A percentile compares a stretch with the other conserved stretches of the same genome.
Conservation (phyloP, 495 filamentous ascomycete species). For the Beverwykella pulmonaria region DNA sequence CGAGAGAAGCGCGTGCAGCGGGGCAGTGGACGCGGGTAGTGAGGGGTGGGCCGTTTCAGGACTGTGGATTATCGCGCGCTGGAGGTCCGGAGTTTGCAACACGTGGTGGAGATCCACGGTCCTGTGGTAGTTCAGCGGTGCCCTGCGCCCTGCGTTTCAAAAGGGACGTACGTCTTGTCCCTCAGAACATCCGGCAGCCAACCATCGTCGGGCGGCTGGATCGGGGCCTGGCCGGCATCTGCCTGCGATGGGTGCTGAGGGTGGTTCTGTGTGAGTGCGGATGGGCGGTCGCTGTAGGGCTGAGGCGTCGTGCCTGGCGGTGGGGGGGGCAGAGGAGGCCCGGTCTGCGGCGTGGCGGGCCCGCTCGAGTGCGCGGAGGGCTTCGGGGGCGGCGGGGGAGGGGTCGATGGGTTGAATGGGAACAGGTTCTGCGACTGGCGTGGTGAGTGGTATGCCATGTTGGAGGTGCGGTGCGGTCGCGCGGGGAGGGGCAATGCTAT, state of each 20-base stretch:
- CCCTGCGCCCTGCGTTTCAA: not conserved
- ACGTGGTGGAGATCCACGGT: slow-evolving; percentile 47
- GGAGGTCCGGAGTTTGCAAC: slow-evolving; percentile 43
- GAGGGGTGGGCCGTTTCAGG: slow-evolving; percentile 69
- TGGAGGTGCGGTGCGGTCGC: not conserved
- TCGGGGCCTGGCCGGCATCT: not conserved
- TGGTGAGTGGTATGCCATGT: slow-evolving; percentile 38
- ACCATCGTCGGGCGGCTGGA: slow-evolving; percentile 44
- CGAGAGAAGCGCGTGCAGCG: slow-evolving; percentile 63
- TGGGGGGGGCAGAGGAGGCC: slow-evolving; percentile 48
- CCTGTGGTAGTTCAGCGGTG: slow-evolving; percentile 31
- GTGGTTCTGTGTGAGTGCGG: slow-evolving; percentile 17
- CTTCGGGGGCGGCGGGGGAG: slow-evolving; percentile 49
- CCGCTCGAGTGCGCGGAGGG: slow-evolving; percentile 41
- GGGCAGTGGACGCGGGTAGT: slow-evolving; percentile 56
- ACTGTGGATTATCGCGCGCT: slow-evolving; percentile 51
- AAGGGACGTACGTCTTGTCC: slow-evolving; percentile 45
- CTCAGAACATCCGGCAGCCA: slow-evolving; percentile 47
- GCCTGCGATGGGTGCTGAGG: slow-evolving; percentile 30
- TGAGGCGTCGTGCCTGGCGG: slow-evolving; percentile 37
- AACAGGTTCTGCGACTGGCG: slow-evolving; percentile 39
- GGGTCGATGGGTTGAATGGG: slow-evolving; percentile 44
- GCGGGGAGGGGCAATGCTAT: slow-evolving; percentile 6
- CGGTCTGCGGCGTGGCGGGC: slow-evolving; percentile 42
- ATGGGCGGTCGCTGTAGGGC: slow-evolving; percentile 28